A percentile compares a stretch with the other conserved stretches of the same genome.
phyloP scores from a whole-genome alignment of 2,329 filamentous ascomycete species.

The Trichophyton simii region DNA sequence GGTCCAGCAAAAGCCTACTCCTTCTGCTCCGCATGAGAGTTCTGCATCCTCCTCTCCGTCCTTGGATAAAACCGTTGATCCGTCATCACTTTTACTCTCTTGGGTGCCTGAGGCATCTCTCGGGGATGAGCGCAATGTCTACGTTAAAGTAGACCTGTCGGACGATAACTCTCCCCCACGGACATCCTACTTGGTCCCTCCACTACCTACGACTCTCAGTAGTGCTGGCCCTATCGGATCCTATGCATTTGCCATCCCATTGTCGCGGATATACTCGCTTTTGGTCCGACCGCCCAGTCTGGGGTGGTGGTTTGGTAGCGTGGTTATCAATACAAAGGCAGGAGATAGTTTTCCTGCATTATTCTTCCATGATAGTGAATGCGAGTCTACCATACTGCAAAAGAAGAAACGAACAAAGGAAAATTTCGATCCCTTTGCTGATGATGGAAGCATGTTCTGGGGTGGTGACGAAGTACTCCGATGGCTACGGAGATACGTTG shows the following conservation, averaged over 20 bases:
- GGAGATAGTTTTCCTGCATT: slow-evolving; percentile 91
- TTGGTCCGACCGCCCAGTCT: slow-evolving; percentile 81
- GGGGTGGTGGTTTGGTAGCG: slow-evolving; percentile 96
- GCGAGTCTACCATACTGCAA: slow-evolving; percentile 86
- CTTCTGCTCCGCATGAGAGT: slow-evolving; percentile 21
- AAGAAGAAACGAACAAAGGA: slow-evolving; percentile 76
- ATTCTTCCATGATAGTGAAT: slow-evolving; percentile 97
- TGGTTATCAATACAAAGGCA: slow-evolving; percentile 81
- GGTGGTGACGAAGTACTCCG: slow-evolving; percentile 88
- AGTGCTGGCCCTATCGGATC: slow-evolving; percentile 59
- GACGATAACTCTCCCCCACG: slow-evolving; percentile 68
- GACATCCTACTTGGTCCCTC: slow-evolving; percentile 81
- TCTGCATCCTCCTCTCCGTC: slow-evolving; percentile 32
- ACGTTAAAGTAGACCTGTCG: slow-evolving; percentile 91
- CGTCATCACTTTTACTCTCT: slow-evolving; percentile 69
- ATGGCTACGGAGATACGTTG: slow-evolving; percentile 77
- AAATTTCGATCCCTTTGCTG: slow-evolving; percentile 80
- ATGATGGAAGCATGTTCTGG: slow-evolving; percentile 77
- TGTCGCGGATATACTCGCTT: slow-evolving; percentile 81
- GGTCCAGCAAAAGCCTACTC: slow-evolving; percentile 61
- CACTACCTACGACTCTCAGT: slow-evolving; percentile 72
- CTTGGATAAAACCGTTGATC: slow-evolving; percentile 28
- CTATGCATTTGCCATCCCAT: slow-evolving; percentile 83
- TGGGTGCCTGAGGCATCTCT: slow-evolving; percentile 88
- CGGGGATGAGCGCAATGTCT: slow-evolving; percentile 73